These are phyloP conservation scores for Bipolaris gigantea DNA, from an alignment of 2,329 filamentous ascomycete genomes.

Conservation along the genomic window DNA sequence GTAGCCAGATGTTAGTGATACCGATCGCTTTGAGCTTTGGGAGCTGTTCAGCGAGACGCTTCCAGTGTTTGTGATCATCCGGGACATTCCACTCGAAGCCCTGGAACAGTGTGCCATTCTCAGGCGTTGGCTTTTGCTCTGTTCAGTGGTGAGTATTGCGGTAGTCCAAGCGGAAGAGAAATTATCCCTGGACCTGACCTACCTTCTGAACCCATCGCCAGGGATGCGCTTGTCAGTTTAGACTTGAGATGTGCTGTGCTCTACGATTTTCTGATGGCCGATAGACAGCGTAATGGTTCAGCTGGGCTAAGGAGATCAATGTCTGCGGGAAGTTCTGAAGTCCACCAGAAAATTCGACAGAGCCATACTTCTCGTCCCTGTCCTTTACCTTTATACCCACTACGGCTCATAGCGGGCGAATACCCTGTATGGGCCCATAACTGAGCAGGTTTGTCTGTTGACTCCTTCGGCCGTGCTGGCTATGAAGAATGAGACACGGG, in stretches of 20 bases:
- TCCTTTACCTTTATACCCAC: slow-evolving; percentile 9
- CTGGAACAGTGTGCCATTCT: slow-evolving; percentile 61
- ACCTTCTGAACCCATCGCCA: slow-evolving; percentile 35
- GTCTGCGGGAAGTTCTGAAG: background rate
- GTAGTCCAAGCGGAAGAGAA: background rate
- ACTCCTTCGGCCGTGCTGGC: slow-evolving; percentile 12
- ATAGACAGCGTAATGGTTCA: background rate
- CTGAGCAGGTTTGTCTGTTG: slow-evolving; percentile 25
- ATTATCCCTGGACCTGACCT: background rate
- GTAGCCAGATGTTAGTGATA: slow-evolving; percentile 62
- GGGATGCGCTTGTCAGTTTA: background rate
- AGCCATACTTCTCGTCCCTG: slow-evolving; percentile 1
- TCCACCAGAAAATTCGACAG: background rate
- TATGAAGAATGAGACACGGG: slow-evolving; percentile 5
- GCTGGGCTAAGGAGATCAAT: background rate
- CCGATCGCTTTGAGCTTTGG: slow-evolving; percentile 61
- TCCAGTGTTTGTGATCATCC: slow-evolving; percentile 62
- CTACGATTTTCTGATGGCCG: background rate
- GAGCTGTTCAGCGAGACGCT: slow-evolving; percentile 57
- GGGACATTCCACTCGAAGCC: slow-evolving; percentile 74
- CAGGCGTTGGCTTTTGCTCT: slow-evolving; percentile 38
- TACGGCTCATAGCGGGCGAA: slow-evolving; percentile 7
- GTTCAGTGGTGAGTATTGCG: slow-evolving; percentile 9
- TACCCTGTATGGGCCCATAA: slow-evolving; percentile 2
- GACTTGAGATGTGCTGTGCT: background rate